phyloP scores from a whole-genome alignment of 176 grass and related monocot genomes.

The Dendrocalamus sinicus region DNA sequence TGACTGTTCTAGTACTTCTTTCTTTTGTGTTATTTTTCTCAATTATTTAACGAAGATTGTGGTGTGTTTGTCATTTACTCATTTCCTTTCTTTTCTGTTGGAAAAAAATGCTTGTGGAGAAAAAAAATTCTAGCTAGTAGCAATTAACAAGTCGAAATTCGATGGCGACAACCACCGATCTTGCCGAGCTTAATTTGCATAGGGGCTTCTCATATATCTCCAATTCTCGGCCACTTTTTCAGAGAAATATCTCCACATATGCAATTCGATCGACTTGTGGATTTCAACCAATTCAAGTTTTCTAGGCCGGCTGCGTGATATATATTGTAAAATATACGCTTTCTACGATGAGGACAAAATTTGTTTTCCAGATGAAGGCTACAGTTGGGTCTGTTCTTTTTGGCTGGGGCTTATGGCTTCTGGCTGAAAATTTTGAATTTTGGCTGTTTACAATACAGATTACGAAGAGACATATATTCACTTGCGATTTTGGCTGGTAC shows the following conservation, averaged over 20 bases:
- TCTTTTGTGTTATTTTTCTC: background rate
- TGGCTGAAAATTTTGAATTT: too few relatives aligned
- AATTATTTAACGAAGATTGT: background rate
- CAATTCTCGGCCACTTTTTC: background rate
- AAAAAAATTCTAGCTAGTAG: background rate
- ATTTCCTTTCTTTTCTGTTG: background rate
- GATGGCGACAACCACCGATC: slow-evolving; percentile 20
- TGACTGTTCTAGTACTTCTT: background rate
- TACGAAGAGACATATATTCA: too few relatives aligned
- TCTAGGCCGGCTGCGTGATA: background rate
- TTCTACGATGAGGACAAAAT: background rate
- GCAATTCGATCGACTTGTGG: background rate
- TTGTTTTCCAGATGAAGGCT: background rate
- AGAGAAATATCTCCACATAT: background rate
- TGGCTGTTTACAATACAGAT: too few relatives aligned
- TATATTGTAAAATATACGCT: background rate
- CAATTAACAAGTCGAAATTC: background rate
- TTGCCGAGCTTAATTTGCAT: background rate
- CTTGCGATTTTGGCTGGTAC: too few relatives aligned
- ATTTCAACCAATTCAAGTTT: background rate
- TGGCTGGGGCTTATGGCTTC: too few relatives aligned
- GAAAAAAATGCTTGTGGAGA: background rate
- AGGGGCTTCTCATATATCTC: background rate
- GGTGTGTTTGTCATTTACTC: slow-evolving; percentile 17
- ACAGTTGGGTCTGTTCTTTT: too few relatives aligned